Base-by-base conservation (phyloP, 2,329 filamentous ascomycete species). In the Onygenales sp. region DNA sequence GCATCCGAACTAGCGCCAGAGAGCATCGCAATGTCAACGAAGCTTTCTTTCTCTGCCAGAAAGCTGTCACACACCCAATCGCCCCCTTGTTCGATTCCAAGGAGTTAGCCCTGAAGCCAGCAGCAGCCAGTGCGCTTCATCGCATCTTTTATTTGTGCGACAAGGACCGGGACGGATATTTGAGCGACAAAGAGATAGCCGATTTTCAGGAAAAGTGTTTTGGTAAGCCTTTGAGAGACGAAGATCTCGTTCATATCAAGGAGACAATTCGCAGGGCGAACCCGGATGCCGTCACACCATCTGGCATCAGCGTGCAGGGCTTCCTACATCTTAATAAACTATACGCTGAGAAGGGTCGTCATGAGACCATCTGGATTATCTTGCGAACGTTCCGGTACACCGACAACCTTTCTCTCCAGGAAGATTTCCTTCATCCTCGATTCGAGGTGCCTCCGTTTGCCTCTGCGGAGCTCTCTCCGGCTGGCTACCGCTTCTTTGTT, bases 281-380 rank as follows among this genome's bases (percentile, higher is more conserved):
- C 1, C 82, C 85, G 0, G 76, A 78, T 2, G 81, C 83, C 0
- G 78, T 82, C 27, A 77, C 81, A 2, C 78, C 83, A 33, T 80
- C 77, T 42, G 93, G 92, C 1, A 87, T 98, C 59, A 86, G 91
- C 58, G 81, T 88, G 59, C 79, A 79, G 39, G 91, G 89, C 0
- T 98, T 98, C 63, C 72, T 98, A 48, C 82, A 92, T 59, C 75
- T 98, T 40, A 97, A 97, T 73, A 95, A 91, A 71, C 82, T 97
- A 54, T 98, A 96, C 67, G 93, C 91, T 0, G 92, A 97, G 67
- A 97, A 97, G 67, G 93, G 93, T 10, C 86, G 93, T 10, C 93
- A 98, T 66, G 93, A 98, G 71, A 98, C 93, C 0, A 93, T 97
- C 43, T 98, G 93, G 93, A 90, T 95, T 56, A 96, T 98, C 56